These are phyloP conservation scores for Saprolegnia parasitica DNA, from an alignment of 352 stramenopile genomes.

Conservation along the genomic window DNA sequence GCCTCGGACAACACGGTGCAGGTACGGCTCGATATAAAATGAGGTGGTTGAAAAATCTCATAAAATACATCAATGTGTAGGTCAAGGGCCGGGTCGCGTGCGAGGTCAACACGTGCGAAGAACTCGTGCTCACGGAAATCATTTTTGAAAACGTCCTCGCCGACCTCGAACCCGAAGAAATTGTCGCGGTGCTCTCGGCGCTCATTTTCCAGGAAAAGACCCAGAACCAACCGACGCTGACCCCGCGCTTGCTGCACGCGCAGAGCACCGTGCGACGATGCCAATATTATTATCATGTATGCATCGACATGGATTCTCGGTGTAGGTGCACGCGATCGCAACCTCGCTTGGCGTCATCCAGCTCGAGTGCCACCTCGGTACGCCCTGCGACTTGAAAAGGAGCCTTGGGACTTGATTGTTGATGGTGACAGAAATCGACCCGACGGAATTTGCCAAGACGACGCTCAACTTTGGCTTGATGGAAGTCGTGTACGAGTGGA, in stretches of 20 bases:
- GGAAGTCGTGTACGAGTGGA: slow-evolving; percentile 97
- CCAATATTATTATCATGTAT: background rate
- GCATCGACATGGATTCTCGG: background rate
- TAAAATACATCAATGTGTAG: slow-evolving; percentile 75
- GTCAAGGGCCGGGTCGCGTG: slow-evolving; percentile 97
- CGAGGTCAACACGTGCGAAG: slow-evolving; percentile 98
- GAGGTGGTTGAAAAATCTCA: slow-evolving; percentile 2
- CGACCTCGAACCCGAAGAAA: slow-evolving; percentile 94
- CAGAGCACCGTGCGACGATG: slow-evolving; percentile 80
- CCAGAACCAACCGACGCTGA: slow-evolving; percentile 69
- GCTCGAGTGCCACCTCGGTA: slow-evolving; percentile 52
- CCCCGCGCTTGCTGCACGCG: slow-evolving; percentile 55
- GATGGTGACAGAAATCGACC: slow-evolving; percentile 83
- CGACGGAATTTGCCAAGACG: slow-evolving; percentile 85
- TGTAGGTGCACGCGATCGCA: slow-evolving; percentile 40
- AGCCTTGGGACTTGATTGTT: background rate
- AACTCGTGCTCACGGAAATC: slow-evolving; percentile 98
- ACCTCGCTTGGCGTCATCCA: slow-evolving; percentile 78
- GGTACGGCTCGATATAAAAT: background rate
- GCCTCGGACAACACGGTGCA: slow-evolving; percentile 56
- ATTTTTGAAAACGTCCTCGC: slow-evolving; percentile 98
- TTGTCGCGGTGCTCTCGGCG: slow-evolving; percentile 93
- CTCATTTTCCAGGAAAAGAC: slow-evolving; percentile 97
- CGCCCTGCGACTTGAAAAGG: background rate
- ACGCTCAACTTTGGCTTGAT: slow-evolving; percentile 95